These are phyloP conservation scores for Fusarium cyanostomum DNA, from an alignment of 2,329 filamentous ascomycete species.

Conservation along the genomic window DNA sequence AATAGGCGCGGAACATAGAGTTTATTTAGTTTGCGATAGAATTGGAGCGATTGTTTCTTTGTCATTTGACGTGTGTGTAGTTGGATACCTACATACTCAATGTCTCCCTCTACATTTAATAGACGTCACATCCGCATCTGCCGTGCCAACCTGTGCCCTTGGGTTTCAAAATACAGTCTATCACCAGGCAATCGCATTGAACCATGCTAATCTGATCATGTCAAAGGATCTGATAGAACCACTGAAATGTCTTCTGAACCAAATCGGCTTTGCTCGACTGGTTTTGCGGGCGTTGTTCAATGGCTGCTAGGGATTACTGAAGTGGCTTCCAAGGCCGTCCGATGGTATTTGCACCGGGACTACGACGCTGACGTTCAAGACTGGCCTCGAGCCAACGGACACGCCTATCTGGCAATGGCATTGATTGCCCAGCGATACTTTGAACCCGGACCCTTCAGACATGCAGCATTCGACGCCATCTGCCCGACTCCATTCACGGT, in stretches of 20 bases:
- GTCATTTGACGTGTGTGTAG: no score
- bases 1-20: slow-evolving; percentile 8
- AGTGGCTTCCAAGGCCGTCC: slow-evolving; percentile 9
- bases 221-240: no score
- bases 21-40: slow-evolving; percentile 5
- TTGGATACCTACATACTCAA: no score
- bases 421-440: slow-evolving; percentile 29
- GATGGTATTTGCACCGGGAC: slow-evolving; percentile 9
- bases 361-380: slow-evolving; percentile 19
- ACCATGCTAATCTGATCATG: no score
- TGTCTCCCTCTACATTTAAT: no score
- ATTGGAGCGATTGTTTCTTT: slow-evolving; percentile 18
- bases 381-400: slow-evolving; percentile 10
- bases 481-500: slow-evolving; percentile 45
- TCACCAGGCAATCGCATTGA: no score
- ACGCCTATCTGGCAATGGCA: slow-evolving; percentile 8
- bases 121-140: no score
- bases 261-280: no score
- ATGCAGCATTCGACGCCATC: slow-evolving; percentile 23
- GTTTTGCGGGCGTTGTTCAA: not conserved
- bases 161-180: no score
- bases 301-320: slow-evolving; percentile 12
- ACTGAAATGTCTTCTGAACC: not conserved
- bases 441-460: slow-evolving; percentile 11
- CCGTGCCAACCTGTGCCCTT: no score